A percentile compares a stretch with the other conserved stretches of the same genome.
phyloP scores from a whole-genome alignment of 2,329 filamentous ascomycete genomes.

The Apiospora phragmitis region DNA sequence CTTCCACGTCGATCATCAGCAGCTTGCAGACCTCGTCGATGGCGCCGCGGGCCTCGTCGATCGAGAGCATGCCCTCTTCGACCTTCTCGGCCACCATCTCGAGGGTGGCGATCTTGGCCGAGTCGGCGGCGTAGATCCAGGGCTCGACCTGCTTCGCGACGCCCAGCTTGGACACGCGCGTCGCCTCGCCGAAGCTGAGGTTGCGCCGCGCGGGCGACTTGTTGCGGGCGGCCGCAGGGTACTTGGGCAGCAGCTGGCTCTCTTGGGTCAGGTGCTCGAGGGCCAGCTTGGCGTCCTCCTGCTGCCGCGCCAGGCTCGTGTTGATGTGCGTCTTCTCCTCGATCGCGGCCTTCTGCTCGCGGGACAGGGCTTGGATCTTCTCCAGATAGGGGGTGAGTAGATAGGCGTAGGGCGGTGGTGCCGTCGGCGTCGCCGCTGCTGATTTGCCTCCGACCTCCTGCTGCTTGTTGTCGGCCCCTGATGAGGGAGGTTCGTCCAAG shows the following conservation, averaged over 20 bases:
- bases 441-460: conserved; percentile 12
- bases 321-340: conserved; percentile 60
- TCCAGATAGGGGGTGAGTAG: conserved; percentile 59
- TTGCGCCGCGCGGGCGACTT: conserved; percentile 29
- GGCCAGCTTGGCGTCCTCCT: conserved; percentile 49
- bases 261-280: conserved; percentile 60
- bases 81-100: conserved; percentile 61
- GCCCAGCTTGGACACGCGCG: conserved; percentile 36
- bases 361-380: conserved; percentile 51
- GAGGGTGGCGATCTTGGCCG: conserved; percentile 59
- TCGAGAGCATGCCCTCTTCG: conserved; percentile 56
- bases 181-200: conserved; percentile 46
- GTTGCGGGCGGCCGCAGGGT: conserved; percentile 42
- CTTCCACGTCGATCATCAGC: conserved; percentile 30
- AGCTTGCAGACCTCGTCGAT: conserved; percentile 52
- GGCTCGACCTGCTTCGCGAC: conserved; percentile 48
- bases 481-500: conserved; percentile 15
- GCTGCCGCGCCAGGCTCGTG: conserved; percentile 48
- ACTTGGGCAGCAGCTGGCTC: conserved; percentile 58
- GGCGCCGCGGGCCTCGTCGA: conserved; percentile 52
- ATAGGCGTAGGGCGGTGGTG: conserved; percentile 34
- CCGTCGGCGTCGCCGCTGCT: conserved; percentile 11
- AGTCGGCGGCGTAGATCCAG: conserved; percentile 62
- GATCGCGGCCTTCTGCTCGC: conserved; percentile 57
- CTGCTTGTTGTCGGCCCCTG: conserved; percentile 11